Evolutionary conservation across 345 rosid genomes (phyloP).

Genomic region (Tarenaya hassleriana): DNA sequence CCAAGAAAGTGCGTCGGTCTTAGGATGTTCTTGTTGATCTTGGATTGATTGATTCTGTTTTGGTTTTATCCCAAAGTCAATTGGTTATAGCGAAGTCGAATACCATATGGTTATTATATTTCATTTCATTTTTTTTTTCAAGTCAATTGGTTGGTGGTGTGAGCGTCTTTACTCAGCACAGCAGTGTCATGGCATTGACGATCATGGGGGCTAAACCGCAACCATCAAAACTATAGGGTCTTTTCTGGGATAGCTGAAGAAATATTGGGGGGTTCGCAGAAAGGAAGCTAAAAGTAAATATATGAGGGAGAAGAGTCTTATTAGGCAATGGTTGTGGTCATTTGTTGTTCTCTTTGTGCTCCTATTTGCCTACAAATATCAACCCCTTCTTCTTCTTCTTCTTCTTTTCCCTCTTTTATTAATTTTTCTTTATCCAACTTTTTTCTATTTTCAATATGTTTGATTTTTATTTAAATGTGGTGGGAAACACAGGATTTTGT

Average conservation of each 20-base stretch:
- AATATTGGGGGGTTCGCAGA: neutral
- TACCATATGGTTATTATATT: constrained; percentile 19
- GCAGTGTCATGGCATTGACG: neutral
- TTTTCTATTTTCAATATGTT: neutral
- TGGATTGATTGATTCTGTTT: constrained; percentile 23
- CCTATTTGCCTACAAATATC: too few species aligned
- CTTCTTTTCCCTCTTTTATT: neutral
- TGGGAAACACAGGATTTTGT: constrained; percentile 10
- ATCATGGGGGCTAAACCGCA: constrained; percentile 1
- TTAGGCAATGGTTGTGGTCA: too few species aligned
- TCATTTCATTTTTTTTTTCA: constrained; percentile 22
- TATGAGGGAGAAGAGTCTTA: constrained; percentile 12
- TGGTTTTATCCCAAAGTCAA: constrained; percentile 10
- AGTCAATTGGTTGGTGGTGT: constrained; percentile 23
- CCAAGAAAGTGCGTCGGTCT: constrained; percentile 39
- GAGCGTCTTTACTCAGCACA: constrained; percentile 3
- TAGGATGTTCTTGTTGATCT: constrained; percentile 26
- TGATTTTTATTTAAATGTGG: neutral
- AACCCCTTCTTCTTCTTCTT: constrained; percentile 2
- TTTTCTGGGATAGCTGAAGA: neutral
- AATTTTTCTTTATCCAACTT: neutral
- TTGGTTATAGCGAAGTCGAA: constrained; percentile 23
- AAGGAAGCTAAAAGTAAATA: constrained; percentile 16
- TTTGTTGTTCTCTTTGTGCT: too few species aligned
- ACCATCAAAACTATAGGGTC: constrained; percentile 4